Evolutionary conservation across 768 basidiomycete genomes (phyloP), one percentile per base, ranked within the genome.

Genomic region (Chalciporus sphaerocephalus): DNA sequence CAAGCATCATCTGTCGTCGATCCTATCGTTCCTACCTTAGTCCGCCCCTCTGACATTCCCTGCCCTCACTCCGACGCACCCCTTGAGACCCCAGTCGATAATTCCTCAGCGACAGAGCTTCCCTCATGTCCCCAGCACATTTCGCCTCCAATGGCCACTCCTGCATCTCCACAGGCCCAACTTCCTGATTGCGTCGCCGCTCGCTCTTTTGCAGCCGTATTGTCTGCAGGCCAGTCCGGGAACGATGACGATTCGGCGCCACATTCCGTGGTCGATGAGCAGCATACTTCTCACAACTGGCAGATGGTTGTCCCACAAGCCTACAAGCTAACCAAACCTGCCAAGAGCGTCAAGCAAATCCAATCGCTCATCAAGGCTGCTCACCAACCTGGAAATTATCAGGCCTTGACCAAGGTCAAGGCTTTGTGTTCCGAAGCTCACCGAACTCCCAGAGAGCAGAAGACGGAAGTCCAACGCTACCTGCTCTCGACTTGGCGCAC

Each of bases 361-460:
- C 69, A 73, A 40, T 63, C 68, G 3, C 69, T 74, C 44, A 73
- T 74, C 52, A 62, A 59, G 33, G 66, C 65, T 10, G 74, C 73
- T 15, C 71, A 73, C 45, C 68, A 72, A 52, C 70, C 70, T 1
- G 68, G 70, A 0, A 74, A 72, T 40, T 64, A 70, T 6, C 68
- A 62, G 33, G 66, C 67, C 24, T 61, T 75, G 41, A 57, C 62
- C 27, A 71, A 64, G 49, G 67, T 75, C 51, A 75, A 75, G 57
- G 65, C 66, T 40, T 51, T 75, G 32, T 75, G 74, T 52, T 66
- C 71, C 0, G 71, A 73, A 27, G 74, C 74, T 10, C 74, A 75
- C 41, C 56, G 53, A 40, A 74, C 73, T 0, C 68, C 69, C 11
- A 65, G 69, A 50, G 74, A 74, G 15, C 61, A 62, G 33, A 75